Conservation (phyloP, 495 filamentous ascomycete genomes). For the Penicillium argentinense region DNA sequence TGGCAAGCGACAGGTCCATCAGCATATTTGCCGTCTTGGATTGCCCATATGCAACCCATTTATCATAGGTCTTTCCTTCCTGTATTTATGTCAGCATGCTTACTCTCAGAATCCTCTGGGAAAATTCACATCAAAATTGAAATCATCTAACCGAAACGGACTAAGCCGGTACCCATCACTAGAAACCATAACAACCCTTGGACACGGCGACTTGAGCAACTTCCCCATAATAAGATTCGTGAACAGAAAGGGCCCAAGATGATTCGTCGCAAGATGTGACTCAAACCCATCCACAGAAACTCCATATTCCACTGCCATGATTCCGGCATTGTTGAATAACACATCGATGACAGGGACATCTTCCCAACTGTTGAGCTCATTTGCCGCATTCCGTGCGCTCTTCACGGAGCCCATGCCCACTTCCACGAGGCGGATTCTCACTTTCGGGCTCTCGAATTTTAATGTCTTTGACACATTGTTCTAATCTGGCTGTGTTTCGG, state of each 20-base stretch:
- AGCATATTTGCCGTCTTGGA: constrained; percentile 61
- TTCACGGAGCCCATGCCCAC: too few species aligned
- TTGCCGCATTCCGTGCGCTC: too few species aligned
- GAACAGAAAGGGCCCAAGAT: constrained; percentile 59
- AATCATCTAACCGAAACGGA: constrained; percentile 52
- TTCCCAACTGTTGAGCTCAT: too few species aligned
- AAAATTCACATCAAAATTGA: constrained; percentile 46
- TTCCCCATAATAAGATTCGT: constrained; percentile 56
- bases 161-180: constrained; percentile 40
- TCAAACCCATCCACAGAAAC: constrained; percentile 47
- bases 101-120: constrained; percentile 1
- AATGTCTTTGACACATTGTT: too few species aligned
- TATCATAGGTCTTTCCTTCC: constrained; percentile 51
- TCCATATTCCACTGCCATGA: too few species aligned
- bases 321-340: too few species aligned
- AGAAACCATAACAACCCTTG: constrained; percentile 30
- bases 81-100: constrained; percentile 25
- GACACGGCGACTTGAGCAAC: constrained; percentile 24
- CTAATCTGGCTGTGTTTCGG: too few species aligned
- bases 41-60: constrained; percentile 53
- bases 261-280: constrained; percentile 54
- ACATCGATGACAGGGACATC: too few species aligned
- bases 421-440: too few species aligned
- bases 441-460: too few species aligned
- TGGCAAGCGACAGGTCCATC: constrained; percentile 47